Conservation (phyloP, 306 rosid species). For the Phaseolus lunatus region DNA sequence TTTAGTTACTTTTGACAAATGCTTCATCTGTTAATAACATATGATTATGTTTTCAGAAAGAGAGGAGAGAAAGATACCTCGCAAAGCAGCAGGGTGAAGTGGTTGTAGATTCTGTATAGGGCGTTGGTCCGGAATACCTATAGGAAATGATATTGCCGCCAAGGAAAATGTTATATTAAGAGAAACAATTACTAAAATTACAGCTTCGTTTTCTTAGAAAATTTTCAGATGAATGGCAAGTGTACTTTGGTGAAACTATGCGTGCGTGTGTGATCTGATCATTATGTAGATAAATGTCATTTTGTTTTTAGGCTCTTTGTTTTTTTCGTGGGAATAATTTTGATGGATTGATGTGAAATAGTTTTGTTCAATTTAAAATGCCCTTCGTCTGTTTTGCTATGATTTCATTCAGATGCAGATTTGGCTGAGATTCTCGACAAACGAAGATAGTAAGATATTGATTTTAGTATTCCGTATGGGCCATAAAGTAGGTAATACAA, state of each 20-base stretch:
- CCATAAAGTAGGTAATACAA: neutral
- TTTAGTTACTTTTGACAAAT: neutral
- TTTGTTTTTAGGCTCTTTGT: constrained; percentile 38
- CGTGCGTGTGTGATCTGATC: constrained; percentile 33
- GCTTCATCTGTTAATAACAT: constrained; percentile 25
- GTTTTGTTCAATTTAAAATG: neutral
- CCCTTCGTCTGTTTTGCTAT: constrained; percentile 19
- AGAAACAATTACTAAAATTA: constrained; percentile 31
- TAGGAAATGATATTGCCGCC: constrained; percentile 27
- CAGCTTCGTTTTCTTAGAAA: constrained; percentile 40
- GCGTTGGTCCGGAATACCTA: constrained; percentile 43
- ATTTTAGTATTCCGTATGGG: neutral
- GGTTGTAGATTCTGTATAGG: constrained; percentile 70
- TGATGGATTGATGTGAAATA: constrained; percentile 16
- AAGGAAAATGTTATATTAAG: constrained; percentile 37
- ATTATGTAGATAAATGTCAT: constrained; percentile 60
- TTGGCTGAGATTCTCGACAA: constrained; percentile 24
- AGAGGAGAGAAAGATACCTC: constrained; percentile 95
- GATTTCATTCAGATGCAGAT: constrained; percentile 12
- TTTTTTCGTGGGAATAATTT: constrained; percentile 37
- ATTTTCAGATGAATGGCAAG: constrained; percentile 40
- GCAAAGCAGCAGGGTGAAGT: constrained; percentile 90
- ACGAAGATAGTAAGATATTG: neutral
- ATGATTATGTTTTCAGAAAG: constrained; percentile 64
- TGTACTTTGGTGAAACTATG: constrained; percentile 43